Evolutionary conservation across 1,284 basidiomycete genomes (phyloP).

Genomic region (Trametes hirsuta): DNA sequence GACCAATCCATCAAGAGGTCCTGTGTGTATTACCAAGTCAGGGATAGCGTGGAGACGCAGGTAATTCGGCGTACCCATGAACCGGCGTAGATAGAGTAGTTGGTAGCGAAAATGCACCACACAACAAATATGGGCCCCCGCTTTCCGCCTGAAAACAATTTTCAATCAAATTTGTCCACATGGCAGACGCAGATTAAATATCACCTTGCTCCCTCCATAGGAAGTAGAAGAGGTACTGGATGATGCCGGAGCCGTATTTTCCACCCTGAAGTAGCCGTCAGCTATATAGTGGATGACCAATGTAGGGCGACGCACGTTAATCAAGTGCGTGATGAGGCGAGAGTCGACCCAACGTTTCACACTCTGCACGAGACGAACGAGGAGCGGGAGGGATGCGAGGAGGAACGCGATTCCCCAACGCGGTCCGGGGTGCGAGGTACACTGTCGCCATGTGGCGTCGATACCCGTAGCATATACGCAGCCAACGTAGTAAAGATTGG

Average conservation of each 20-base stretch:
- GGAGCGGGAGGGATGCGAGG: slow-evolving; percentile 61
- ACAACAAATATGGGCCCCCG: slow-evolving; percentile 57
- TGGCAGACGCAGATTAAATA: neutral
- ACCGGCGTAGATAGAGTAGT: slow-evolving; percentile 73
- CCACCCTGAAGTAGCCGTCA: slow-evolving; percentile 58
- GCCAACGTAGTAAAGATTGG: slow-evolving; percentile 72
- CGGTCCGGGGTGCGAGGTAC: slow-evolving; percentile 38
- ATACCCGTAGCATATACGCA: slow-evolving; percentile 73
- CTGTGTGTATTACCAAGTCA: slow-evolving; percentile 38
- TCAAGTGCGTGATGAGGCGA: slow-evolving; percentile 72
- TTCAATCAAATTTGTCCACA: neutral
- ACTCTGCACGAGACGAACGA: slow-evolving; percentile 84
- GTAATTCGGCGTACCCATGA: slow-evolving; percentile 65
- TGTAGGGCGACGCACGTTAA: slow-evolving; percentile 55
- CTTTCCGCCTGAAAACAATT: slow-evolving; percentile 33
- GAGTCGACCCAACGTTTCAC: slow-evolving; percentile 87
- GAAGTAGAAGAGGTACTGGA: slow-evolving; percentile 69
- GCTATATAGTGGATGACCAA: neutral
- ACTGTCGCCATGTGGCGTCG: slow-evolving; percentile 48
- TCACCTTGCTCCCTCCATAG: slow-evolving; percentile 73
- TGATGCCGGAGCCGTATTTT: slow-evolving; percentile 74
- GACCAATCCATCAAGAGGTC: slow-evolving; percentile 87
- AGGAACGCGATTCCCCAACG: slow-evolving; percentile 66
- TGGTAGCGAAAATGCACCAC: slow-evolving; percentile 65
- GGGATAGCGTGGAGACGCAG: neutral